Percentiles rank a stretch among this genome's conserved stretches.
phyloP scores from a whole-genome alignment of 2,329 filamentous ascomycete species.

The Calonectria pauciramosa region DNA sequence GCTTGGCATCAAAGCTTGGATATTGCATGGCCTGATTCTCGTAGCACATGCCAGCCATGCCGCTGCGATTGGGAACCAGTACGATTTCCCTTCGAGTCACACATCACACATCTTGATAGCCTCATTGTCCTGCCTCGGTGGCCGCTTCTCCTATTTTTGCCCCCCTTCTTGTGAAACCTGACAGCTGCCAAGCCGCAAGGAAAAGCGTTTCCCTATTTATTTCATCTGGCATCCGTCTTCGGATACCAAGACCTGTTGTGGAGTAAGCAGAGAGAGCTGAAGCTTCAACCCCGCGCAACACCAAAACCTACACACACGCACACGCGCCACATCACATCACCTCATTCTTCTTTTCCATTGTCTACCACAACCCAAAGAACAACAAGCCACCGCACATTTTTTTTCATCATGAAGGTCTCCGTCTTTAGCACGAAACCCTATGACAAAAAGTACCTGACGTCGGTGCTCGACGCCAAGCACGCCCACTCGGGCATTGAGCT shows the following conservation, averaged over 20 bases:
- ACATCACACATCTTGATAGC: conserved; percentile 15
- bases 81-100: neutral
- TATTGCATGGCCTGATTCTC: conserved; percentile 44
- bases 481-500: conserved; percentile 59
- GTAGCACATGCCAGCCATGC: conserved; percentile 39
- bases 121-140: conserved; percentile 6
- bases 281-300: conserved; percentile 36
- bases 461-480: conserved; percentile 53
- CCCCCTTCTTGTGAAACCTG: neutral
- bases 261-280: conserved; percentile 38
- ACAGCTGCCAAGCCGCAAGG: neutral
- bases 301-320: conserved; percentile 17
- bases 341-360: neutral
- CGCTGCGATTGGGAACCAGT: conserved; percentile 31
- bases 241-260: conserved; percentile 31
- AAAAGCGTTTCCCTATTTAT: conserved; percentile 19
- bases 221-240: neutral
- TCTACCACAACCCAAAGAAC: neutral
- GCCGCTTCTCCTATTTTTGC: neutral
- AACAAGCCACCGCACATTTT: neutral
- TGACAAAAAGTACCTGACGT: conserved; percentile 68
- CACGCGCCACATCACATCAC: neutral
- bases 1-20: conserved; percentile 42
- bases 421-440: conserved; percentile 77
- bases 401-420: conserved; percentile 66